Evolutionary conservation across 768 basidiomycete genomes (phyloP).

Genomic region (Trametes villosa): DNA sequence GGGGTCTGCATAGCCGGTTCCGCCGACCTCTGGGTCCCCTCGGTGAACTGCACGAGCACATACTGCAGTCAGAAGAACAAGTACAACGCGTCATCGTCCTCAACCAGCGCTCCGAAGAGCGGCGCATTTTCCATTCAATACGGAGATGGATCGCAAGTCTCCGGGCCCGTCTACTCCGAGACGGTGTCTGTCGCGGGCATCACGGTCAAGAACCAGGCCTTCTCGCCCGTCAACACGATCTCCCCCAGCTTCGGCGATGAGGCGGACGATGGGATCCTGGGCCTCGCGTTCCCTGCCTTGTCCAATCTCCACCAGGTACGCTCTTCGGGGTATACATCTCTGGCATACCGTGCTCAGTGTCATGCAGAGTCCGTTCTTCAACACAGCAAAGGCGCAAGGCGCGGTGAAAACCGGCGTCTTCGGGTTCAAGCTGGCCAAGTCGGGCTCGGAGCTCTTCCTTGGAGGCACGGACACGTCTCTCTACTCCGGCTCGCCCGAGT

Average conservation of each 20-base stretch:
- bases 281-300: conserved; percentile 29
- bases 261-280: conserved; percentile 30
- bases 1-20: conserved; percentile 14
- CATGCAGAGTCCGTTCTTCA: conserved; percentile 35
- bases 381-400: conserved; percentile 46
- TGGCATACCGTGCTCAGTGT: too few species aligned
- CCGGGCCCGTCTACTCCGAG: conserved; percentile 40
- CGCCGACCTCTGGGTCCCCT: conserved; percentile 28
- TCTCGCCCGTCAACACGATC: conserved; percentile 25
- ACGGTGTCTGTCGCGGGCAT: conserved; percentile 40
- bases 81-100: conserved; percentile 37
- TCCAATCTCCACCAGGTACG: conserved; percentile 41
- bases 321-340: too few species aligned
- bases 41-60: conserved; percentile 17
- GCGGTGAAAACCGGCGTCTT: conserved; percentile 44
- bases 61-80: conserved; percentile 22
- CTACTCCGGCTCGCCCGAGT: conserved; percentile 49
- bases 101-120: conserved; percentile 27
- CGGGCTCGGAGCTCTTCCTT: conserved; percentile 54
- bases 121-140: conserved; percentile 39
- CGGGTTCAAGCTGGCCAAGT: conserved; percentile 49
- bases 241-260: conserved; percentile 19
- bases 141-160: conserved; percentile 42
- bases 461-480: conserved; percentile 53
- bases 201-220: conserved; percentile 23